These are phyloP conservation scores for Jamesozyma jinghongensis DNA, from an alignment of 805 yeast genomes.

Conservation along the genomic window DNA sequence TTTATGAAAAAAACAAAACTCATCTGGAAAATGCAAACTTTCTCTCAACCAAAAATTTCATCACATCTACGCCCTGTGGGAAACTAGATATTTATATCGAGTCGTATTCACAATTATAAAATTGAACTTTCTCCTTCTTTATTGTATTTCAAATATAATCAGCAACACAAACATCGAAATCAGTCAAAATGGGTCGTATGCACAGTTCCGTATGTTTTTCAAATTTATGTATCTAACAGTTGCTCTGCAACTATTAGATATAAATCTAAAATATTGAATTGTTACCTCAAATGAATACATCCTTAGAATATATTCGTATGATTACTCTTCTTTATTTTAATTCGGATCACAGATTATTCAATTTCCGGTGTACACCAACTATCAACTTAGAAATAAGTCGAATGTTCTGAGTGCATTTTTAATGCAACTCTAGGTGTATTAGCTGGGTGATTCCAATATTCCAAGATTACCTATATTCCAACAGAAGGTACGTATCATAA, in stretches of 20 bases:
- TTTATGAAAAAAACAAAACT: too few species aligned
- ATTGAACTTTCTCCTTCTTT: constrained; percentile 2
- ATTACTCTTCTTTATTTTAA: constrained; percentile 3
- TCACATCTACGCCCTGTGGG: too few species aligned
- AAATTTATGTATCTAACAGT: not conserved
- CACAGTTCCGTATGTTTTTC: constrained; percentile 84
- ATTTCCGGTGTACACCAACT: constrained; percentile 23
- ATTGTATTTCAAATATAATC: constrained; percentile 1
- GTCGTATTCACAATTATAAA: too few species aligned
- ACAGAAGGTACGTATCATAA: too few species aligned
- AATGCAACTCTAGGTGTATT: constrained; percentile 17
- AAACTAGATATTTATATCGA: too few species aligned
- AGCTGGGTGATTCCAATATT: constrained; percentile 32
- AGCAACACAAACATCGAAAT: constrained; percentile 28
- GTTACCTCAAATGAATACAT: not conserved
- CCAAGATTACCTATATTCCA: not conserved
- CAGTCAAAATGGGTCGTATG: constrained; percentile 97
- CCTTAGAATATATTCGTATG: not conserved
- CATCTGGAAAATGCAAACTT: too few species aligned
- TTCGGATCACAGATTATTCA: constrained; percentile 10
- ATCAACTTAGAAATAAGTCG: not conserved
- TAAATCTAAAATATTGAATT: constrained; percentile 1
- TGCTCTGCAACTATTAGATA: not conserved
- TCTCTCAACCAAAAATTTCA: too few species aligned
- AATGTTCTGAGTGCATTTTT: constrained; percentile 6